Evolutionary conservation across 1,284 basidiomycete species (phyloP).

Genomic region (Sporisorium scitamineum): DNA sequence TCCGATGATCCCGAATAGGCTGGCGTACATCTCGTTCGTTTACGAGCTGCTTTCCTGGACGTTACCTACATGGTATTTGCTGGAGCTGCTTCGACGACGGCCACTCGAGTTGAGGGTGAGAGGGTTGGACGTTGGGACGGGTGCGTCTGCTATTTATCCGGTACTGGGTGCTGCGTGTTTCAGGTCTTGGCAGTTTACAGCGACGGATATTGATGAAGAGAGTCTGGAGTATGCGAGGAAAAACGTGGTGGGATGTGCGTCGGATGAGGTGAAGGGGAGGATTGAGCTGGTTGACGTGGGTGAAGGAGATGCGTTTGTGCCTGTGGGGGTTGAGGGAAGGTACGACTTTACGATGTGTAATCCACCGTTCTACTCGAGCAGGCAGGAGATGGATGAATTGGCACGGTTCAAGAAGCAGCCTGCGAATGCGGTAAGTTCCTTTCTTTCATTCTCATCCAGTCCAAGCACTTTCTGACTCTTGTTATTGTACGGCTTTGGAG

Average conservation of each 20-base stretch:
- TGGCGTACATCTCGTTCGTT: conserved; percentile 37
- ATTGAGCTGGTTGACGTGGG: conserved; percentile 73
- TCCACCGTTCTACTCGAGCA: conserved; percentile 87
- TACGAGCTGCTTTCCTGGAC: conserved; percentile 19
- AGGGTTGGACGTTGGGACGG: conserved; percentile 38
- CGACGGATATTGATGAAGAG: conserved; percentile 37
- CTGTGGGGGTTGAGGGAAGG: conserved; percentile 15
- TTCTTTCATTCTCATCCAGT: too few relatives aligned
- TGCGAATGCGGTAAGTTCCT: conserved; percentile 37
- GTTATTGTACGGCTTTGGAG: neutral
- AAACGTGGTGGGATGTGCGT: conserved; percentile 74
- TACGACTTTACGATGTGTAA: conserved; percentile 84
- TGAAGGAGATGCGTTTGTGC: conserved; percentile 73
- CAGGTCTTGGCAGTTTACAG: conserved; percentile 26
- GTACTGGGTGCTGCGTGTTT: conserved; percentile 74
- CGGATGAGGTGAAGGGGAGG: conserved; percentile 73
- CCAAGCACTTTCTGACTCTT: neutral
- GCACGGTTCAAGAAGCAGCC: conserved; percentile 27
- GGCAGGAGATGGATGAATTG: conserved; percentile 75
- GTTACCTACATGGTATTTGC: conserved; percentile 7
- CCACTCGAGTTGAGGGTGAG: neutral
- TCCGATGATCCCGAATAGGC: conserved; percentile 23
- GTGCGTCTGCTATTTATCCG: conserved; percentile 80
- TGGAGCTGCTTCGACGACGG: conserved; percentile 1
- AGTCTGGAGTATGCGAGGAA: conserved; percentile 33